Evolutionary conservation across 352 stramenopile genomes (phyloP).

Genomic region (Pythium plurisporium): DNA sequence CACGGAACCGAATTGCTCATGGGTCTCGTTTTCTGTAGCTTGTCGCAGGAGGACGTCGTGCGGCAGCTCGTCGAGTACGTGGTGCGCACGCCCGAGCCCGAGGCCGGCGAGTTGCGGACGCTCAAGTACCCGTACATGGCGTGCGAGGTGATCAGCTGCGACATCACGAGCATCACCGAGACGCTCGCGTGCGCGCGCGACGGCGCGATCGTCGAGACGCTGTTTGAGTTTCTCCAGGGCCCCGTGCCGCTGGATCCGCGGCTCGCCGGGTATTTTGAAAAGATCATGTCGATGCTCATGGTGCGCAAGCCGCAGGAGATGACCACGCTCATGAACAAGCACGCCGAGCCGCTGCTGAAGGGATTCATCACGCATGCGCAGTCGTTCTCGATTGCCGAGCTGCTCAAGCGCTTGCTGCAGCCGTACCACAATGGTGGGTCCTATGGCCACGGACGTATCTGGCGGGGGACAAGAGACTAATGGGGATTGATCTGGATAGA

Average conservation of each 20-base stretch:
- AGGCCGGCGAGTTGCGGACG: slow-evolving; percentile 51
- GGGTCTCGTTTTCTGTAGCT: slow-evolving; percentile 32
- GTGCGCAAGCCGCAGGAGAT: slow-evolving; percentile 84
- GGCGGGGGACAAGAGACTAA: too few relatives aligned
- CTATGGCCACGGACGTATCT: not conserved
- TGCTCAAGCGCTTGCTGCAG: slow-evolving; percentile 81
- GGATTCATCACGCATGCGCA: slow-evolving; percentile 62
- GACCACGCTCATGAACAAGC: slow-evolving; percentile 79
- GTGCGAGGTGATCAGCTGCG: slow-evolving; percentile 97
- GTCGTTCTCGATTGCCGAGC: slow-evolving; percentile 77
- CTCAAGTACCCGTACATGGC: slow-evolving; percentile 97
- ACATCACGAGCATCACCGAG: slow-evolving; percentile 93
- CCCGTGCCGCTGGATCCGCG: slow-evolving; percentile 86
- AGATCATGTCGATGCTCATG: slow-evolving; percentile 89
- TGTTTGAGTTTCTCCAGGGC: slow-evolving; percentile 91
- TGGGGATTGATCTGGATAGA: slow-evolving; percentile 24
- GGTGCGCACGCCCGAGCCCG: slow-evolving; percentile 43
- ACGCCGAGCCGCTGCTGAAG: slow-evolving; percentile 63
- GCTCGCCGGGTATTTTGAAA: slow-evolving; percentile 97
- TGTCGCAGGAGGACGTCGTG: slow-evolving; percentile 64
- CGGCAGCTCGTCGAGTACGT: slow-evolving; percentile 80
- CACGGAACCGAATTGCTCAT: too few relatives aligned
- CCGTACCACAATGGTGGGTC: slow-evolving; percentile 62
- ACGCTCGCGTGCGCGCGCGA: slow-evolving; percentile 68
- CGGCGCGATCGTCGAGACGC: slow-evolving; percentile 78